Base-by-base conservation (phyloP, 2,329 filamentous ascomycete genomes). In the Paramyrothecium sp. region DNA sequence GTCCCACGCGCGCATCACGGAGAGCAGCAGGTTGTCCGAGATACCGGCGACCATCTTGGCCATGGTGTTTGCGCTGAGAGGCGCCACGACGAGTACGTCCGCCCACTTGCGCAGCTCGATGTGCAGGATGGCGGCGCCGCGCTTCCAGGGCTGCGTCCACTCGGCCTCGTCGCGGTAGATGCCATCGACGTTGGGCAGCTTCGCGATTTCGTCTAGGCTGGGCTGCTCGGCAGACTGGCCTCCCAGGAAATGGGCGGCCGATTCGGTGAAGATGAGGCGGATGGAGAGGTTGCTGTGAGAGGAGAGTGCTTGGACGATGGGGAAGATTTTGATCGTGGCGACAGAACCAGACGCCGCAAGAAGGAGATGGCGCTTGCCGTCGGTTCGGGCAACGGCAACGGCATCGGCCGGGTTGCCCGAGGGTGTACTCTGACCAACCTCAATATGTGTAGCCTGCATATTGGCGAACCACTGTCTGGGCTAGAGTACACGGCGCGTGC, bases 1-100 rank as follows among this genome's bases (percentile, higher is more conserved):
- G 73, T 98, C 94, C 95, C 94, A 99, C 0, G 94, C 94, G 20
- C 94, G 81, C 41, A 95, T 81, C 0, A 95, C 89, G 51, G 77
- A 81, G 16, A 86, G 89, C 5, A 97, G 71, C 7, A 98, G 77
- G 57, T 89, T 89, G 67, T 97, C 92, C 48, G 86, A 87, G 61
- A 96, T 80, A 0, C 95, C 95, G 22, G 83, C 82, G 1, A 85
- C 84, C 61, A 98, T 84, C 75, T 96, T 97, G 7, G 92, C 94
- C 68, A 98, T 79, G 3, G 87, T 87, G 68, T 97, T 97, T 13
- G 94, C 93, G 56, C 86, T 89, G 58, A 97, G 73, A 0, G 94
- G 94, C 11, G 89, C 90, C 58, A 97, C 82, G 17, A 94, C 81
- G 66, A 97, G 79, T 3, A 96, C 67, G 70, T 97, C 83, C 1